Percentiles rank a stretch among this genome's conserved stretches.
These are phyloP conservation scores for Spencermartinsiella ligniputridi DNA, from an alignment of 1,139 yeast species.

Conservation along the genomic window DNA sequence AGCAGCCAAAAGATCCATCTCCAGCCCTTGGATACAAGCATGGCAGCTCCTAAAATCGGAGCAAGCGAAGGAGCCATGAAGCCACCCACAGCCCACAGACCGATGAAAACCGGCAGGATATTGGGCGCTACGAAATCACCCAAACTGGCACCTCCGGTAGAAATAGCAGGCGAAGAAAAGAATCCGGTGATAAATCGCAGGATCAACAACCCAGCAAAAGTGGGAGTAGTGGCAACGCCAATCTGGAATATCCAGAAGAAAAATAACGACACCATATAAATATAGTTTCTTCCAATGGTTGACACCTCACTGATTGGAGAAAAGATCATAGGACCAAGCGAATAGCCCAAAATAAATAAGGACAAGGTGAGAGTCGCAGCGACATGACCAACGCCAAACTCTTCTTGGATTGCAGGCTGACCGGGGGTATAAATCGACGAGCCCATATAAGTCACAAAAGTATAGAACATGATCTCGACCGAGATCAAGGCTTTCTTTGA, in stretches of 20 bases:
- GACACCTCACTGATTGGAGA: slow-evolving; percentile 52
- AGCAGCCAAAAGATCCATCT: slow-evolving; percentile 45
- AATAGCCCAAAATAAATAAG: slow-evolving; percentile 53
- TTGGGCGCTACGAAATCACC: slow-evolving; percentile 43
- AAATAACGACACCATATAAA: slow-evolving; percentile 50
- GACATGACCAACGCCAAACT: slow-evolving; percentile 41
- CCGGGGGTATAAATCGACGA: slow-evolving; percentile 61
- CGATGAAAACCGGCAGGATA: slow-evolving; percentile 34
- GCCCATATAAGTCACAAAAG: slow-evolving; percentile 53
- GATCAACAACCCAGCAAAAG: slow-evolving; percentile 46
- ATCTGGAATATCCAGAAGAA: slow-evolving; percentile 53
- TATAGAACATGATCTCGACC: slow-evolving; percentile 41
- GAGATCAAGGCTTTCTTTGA: slow-evolving; percentile 38
- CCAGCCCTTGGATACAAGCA: slow-evolving; percentile 36
- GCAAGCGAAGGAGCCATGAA: slow-evolving; percentile 61
- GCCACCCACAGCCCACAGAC: slow-evolving; percentile 48
- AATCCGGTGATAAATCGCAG: slow-evolving; percentile 75
- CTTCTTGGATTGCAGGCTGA: slow-evolving; percentile 38
- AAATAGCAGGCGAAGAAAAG: slow-evolving; percentile 76
- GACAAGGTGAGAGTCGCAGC: slow-evolving; percentile 48
- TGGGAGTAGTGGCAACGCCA: slow-evolving; percentile 42
- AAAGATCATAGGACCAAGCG: slow-evolving; percentile 49
- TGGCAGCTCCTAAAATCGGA: slow-evolving; percentile 60
- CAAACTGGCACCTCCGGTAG: slow-evolving; percentile 82
- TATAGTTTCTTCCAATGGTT: slow-evolving; percentile 47